A percentile compares a stretch with the other conserved stretches of the same genome.
These are phyloP conservation scores for Verticillium tricorpus DNA, from an alignment of 2,329 filamentous ascomycete genomes.

Conservation along the genomic window DNA sequence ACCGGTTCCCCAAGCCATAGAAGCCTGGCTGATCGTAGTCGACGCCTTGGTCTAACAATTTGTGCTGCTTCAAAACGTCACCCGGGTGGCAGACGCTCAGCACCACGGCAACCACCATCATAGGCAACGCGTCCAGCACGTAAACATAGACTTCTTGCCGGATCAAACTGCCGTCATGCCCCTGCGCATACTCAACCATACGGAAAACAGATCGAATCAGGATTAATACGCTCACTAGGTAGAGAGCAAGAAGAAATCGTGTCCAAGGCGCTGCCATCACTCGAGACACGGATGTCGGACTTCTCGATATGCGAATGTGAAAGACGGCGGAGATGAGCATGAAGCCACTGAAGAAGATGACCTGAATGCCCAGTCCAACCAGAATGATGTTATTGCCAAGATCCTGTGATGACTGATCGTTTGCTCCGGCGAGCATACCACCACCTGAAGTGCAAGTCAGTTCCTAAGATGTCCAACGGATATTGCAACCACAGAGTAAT, in stretches of 20 bases:
- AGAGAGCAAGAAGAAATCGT: slow-evolving; percentile 21
- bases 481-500: too few species aligned
- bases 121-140: slow-evolving; percentile 31
- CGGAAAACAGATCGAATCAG: slow-evolving; percentile 36
- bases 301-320: slow-evolving; percentile 26
- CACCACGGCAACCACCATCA: slow-evolving; percentile 18
- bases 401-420: neutral
- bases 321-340: slow-evolving; percentile 42
- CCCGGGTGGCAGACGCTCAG: slow-evolving; percentile 15
- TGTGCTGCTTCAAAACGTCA: too few species aligned
- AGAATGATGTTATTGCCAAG: slow-evolving; percentile 45
- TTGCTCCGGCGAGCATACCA: slow-evolving; percentile 9
- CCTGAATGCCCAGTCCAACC: slow-evolving; percentile 48
- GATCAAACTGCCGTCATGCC: slow-evolving; percentile 25
- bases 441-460: slow-evolving; percentile 1
- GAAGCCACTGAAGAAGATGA: slow-evolving; percentile 53
- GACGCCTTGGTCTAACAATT: too few species aligned
- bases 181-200: slow-evolving; percentile 35
- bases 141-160: slow-evolving; percentile 31
- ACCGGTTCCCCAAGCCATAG: too few species aligned
- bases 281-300: slow-evolving; percentile 9
- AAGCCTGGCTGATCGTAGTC: too few species aligned
- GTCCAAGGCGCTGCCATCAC: slow-evolving; percentile 21
- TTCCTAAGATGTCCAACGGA: too few species aligned
- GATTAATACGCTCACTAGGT: slow-evolving; percentile 26